Conservation (phyloP, 2,329 filamentous ascomycete genomes). For the Myriangium duriaei region DNA sequence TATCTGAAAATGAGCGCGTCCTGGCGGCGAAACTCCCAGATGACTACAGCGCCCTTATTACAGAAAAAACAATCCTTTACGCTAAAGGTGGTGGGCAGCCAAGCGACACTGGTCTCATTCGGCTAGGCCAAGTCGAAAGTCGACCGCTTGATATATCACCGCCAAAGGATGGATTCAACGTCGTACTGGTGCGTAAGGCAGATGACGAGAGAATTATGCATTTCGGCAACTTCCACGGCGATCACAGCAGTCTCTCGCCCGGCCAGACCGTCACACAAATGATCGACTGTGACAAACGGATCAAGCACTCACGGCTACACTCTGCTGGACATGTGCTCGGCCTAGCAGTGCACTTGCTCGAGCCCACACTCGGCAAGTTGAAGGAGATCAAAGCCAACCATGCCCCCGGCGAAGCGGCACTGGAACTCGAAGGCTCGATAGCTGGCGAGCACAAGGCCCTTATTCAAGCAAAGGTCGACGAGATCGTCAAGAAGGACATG, state of each 20-base stretch:
- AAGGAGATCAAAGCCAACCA: slow-evolving; percentile 61
- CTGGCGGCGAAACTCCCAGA: too few relatives aligned
- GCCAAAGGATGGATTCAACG: slow-evolving; percentile 13
- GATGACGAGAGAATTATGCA: slow-evolving; percentile 12
- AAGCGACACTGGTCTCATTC: slow-evolving; percentile 13
- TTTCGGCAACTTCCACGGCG: slow-evolving; percentile 12
- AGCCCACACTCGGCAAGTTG: slow-evolving; percentile 40
- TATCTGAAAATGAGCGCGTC: too few relatives aligned
- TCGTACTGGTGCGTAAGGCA: slow-evolving; percentile 11
- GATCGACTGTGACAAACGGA: slow-evolving; percentile 49
- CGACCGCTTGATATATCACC: slow-evolving; percentile 3
- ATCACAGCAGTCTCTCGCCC: slow-evolving; percentile 4
- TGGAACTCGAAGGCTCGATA: slow-evolving; percentile 57
- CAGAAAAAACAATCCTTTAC: slow-evolving; percentile 14
- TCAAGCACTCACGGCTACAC: slow-evolving; percentile 55
- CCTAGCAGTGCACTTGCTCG: slow-evolving; percentile 49
- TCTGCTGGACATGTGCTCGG: slow-evolving; percentile 64
- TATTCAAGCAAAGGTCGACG: slow-evolving; percentile 51
- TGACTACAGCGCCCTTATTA: slow-evolving; percentile 10
- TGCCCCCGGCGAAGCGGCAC: slow-evolving; percentile 53
- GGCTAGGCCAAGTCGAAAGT: too few relatives aligned
- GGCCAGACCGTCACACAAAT: slow-evolving; percentile 35
- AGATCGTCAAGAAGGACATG: slow-evolving; percentile 43
- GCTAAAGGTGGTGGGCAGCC: slow-evolving; percentile 15
- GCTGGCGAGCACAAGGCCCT: slow-evolving; percentile 48